Evolutionary conservation across 1,284 basidiomycete species (phyloP).

Genomic region (Ustilago curta): DNA sequence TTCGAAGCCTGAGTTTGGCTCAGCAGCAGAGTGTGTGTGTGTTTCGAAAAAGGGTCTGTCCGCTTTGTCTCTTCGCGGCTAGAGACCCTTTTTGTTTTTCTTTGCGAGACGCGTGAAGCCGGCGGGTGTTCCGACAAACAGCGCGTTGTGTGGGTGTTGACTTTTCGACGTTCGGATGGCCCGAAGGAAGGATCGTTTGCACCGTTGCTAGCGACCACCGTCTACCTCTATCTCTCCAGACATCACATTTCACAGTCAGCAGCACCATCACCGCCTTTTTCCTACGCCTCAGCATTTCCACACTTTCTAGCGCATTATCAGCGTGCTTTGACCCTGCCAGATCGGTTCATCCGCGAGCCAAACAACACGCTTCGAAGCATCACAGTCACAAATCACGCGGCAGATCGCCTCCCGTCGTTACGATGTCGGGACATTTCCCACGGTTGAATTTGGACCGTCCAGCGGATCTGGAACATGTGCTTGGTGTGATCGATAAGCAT

Average conservation of each 20-base stretch:
- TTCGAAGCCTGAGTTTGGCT: not conserved
- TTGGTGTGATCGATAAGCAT: constrained; percentile 28
- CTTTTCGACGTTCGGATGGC: constrained; percentile 9
- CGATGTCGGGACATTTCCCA: constrained; percentile 49
- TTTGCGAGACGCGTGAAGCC: constrained; percentile 8
- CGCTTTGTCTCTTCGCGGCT: no score
- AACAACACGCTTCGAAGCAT: not conserved
- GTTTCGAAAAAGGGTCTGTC: not conserved
- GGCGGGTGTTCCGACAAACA: constrained; percentile 24
- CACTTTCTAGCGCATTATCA: not conserved
- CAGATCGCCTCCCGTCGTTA: not conserved
- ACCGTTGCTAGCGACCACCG: constrained; percentile 7
- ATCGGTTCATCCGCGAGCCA: constrained; percentile 3
- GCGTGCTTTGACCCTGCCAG: not conserved
- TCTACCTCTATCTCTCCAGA: constrained; percentile 1
- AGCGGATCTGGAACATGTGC: constrained; percentile 43
- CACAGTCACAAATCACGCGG: not conserved
- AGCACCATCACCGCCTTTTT: not conserved
- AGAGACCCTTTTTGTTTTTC: no score
- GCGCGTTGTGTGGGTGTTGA: constrained; percentile 18
- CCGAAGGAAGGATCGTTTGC: no score
- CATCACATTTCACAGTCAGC: constrained; percentile 1
- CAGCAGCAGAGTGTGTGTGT: not conserved
- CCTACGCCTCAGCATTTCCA: constrained; percentile 3
- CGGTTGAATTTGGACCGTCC: constrained; percentile 39